Conservation (phyloP, 768 basidiomycete genomes). For the Russula dissimulans region DNA sequence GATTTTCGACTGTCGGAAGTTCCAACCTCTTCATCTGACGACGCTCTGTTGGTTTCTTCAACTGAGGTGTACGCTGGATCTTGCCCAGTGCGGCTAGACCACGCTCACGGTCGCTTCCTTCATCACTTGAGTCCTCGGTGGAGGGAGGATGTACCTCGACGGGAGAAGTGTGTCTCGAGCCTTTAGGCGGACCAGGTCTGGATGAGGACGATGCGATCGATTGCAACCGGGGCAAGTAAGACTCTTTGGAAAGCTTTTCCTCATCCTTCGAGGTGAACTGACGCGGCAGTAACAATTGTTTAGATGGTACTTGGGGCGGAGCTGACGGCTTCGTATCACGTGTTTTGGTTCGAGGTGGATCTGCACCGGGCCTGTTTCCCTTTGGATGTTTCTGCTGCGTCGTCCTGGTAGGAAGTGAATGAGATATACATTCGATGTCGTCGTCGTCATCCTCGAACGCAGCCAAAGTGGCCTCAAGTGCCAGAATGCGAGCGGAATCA, state of each 20-base stretch:
- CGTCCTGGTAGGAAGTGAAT: constrained; percentile 22
- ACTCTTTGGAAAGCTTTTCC: constrained; percentile 30
- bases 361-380: neutral
- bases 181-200: constrained; percentile 12
- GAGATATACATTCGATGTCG: constrained; percentile 46
- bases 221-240: constrained; percentile 28
- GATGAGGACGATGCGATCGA: constrained; percentile 33
- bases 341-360: neutral
- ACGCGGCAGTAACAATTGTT: constrained; percentile 7
- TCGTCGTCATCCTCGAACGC: constrained; percentile 56
- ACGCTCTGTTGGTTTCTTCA: constrained; percentile 47
- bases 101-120: constrained; percentile 31
- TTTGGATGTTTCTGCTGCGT: neutral
- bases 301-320: neutral
- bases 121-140: constrained; percentile 35
- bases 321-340: neutral
- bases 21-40: constrained; percentile 59
- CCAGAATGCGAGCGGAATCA: constrained; percentile 48
- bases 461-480: constrained; percentile 58
- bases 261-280: constrained; percentile 27
- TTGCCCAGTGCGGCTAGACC: constrained; percentile 17
- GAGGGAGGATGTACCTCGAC: constrained; percentile 5
- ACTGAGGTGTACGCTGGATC: constrained; percentile 28
- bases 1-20: constrained; percentile 34
- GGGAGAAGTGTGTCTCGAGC: neutral